A percentile compares a stretch with the other conserved stretches of the same genome.
phyloP scores from a whole-genome alignment of 306 rosid genomes.

The Luffa aegyptiaca region DNA sequence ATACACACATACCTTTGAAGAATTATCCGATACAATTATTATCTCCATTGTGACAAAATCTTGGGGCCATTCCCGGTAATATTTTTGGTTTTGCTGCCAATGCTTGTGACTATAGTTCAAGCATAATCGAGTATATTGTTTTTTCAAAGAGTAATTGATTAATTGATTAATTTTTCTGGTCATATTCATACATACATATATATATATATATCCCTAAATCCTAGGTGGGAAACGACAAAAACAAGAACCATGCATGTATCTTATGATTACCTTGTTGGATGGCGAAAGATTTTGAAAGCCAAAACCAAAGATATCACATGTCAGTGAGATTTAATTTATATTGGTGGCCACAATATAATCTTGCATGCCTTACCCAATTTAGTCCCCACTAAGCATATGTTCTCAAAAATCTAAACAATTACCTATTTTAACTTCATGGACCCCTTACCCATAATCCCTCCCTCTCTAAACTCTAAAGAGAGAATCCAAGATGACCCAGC shows the following conservation, averaged over 20 bases:
- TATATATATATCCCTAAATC: background rate
- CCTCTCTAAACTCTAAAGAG: background rate
- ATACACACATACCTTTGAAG: background rate
- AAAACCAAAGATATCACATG: background rate
- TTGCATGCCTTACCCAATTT: slow-evolving; percentile 1
- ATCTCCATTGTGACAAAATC: background rate
- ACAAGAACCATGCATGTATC: background rate
- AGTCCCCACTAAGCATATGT: background rate
- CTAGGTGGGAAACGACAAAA: slow-evolving; percentile 2
- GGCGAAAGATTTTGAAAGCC: slow-evolving; percentile 1
- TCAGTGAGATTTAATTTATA: background rate
- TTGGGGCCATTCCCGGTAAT: background rate
- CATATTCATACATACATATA: background rate
- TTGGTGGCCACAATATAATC: background rate
- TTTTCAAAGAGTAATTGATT: background rate
- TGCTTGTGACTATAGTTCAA: background rate
- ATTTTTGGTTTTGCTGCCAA: background rate
- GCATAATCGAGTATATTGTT: background rate
- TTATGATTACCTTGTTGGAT: slow-evolving; percentile 1
- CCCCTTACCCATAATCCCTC: background rate
- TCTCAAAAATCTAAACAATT: background rate
- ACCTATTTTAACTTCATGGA: background rate
- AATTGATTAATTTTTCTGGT: background rate
- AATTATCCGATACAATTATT: background rate
- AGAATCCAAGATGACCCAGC: background rate